Percentiles rank a stretch among this genome's conserved stretches.
phyloP scores from a whole-genome alignment of 495 filamentous ascomycete species.

The Aspergillus indologenus region DNA sequence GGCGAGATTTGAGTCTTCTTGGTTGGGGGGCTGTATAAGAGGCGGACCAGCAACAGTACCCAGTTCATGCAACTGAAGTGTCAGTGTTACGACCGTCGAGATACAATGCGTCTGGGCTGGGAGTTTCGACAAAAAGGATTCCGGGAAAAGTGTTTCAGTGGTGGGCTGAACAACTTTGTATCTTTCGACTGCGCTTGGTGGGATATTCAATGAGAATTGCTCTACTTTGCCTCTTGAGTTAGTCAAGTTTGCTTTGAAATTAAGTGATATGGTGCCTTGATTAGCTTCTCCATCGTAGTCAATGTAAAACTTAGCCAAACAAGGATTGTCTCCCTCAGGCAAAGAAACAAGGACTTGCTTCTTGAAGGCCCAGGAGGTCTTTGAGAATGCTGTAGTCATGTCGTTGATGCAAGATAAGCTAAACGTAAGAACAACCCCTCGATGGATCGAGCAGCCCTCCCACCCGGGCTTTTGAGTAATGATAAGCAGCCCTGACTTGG shows the following conservation, averaged over 20 bases:
- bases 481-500: slow-evolving; percentile 22
- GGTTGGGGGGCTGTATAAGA: slow-evolving; percentile 11
- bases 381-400: slow-evolving; percentile 14
- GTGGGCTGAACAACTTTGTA: slow-evolving; percentile 17
- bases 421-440: slow-evolving; percentile 14
- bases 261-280: slow-evolving; percentile 20
- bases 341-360: slow-evolving; percentile 20
- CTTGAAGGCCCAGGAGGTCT: slow-evolving; percentile 13
- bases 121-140: slow-evolving; percentile 17
- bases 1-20: slow-evolving; percentile 17
- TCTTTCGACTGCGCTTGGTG: slow-evolving; percentile 16
- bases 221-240: slow-evolving; percentile 16
- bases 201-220: slow-evolving; percentile 16
- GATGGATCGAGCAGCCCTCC: slow-evolving; percentile 21
- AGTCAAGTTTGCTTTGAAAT: slow-evolving; percentile 18
- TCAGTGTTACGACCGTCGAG: slow-evolving; percentile 18
- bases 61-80: slow-evolving; percentile 13
- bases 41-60: too few relatives aligned
- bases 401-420: slow-evolving; percentile 10
- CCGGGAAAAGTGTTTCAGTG: slow-evolving; percentile 17
- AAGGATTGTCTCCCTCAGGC: slow-evolving; percentile 11
- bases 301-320: slow-evolving; percentile 18
- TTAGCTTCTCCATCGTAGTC: slow-evolving; percentile 16
- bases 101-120: slow-evolving; percentile 13
- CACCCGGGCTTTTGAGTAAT: slow-evolving; percentile 18